Base-by-base conservation (phyloP, 2,329 filamentous ascomycete species). In the Cadophora sp. region DNA sequence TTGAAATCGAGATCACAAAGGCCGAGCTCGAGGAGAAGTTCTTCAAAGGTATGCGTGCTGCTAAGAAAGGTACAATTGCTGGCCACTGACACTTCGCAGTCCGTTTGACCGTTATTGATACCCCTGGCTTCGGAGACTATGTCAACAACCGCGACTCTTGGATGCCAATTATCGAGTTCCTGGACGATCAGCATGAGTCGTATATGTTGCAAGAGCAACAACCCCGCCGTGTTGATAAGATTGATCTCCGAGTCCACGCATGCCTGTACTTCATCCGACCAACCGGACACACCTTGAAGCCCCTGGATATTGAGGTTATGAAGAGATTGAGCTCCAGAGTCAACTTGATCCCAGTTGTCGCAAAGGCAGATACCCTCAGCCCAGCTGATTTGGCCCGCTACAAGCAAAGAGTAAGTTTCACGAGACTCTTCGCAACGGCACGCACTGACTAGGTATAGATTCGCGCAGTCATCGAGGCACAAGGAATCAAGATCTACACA, bases 161-260 rank as follows among this genome's bases (percentile, higher is more conserved):
- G 96, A 96, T 97, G 88, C 96, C 96, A 80, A 98, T 99, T 80
- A 98, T 99, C 82, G 96, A 99, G 83, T 99, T 99, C 86, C 87
- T 99, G 77, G 96, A 99, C 83, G 96, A 99, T 84, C 96, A 99
- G 87, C 96, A 99, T 82, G 96, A 99, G 87, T 99, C 96, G 45
- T 99, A 99, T 84, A 99, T 99, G 96, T 88, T 99, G 80, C 96
- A 99, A 86, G 96, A 99, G 89, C 96, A 99, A 83, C 96, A 99
- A 84, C 96, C 96, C 76, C 93, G 93, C 82, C 94, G 96, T 78
- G 90, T 91, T 78, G 96, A 99, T 86, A 99, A 98, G 89, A 99
- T 99, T 77, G 96, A 99, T 80, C 92, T 99, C 77, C 94, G 96
- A 84, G 96, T 99, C 74, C 96, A 99, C 81, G 92, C 95, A 73